phyloP scores from a whole-genome alignment of 2,329 filamentous ascomycete species.

The Trichophyton schoenleinii region DNA sequence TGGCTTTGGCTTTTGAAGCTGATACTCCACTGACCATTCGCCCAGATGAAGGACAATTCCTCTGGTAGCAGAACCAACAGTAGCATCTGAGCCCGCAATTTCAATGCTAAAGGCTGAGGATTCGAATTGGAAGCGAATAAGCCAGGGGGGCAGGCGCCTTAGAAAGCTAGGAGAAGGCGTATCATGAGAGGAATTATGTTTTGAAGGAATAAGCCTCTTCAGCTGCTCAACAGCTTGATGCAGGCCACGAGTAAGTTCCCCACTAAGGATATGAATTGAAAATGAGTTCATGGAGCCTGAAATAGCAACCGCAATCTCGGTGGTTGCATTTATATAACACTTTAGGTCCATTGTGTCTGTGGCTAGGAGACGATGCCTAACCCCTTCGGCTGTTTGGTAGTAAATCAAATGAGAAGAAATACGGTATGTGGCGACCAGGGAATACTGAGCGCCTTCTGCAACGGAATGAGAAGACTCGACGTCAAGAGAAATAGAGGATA shows the following conservation, averaged over 20 bases:
- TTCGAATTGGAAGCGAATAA: conserved; percentile 71
- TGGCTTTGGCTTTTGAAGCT: conserved; percentile 61
- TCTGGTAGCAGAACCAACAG: conserved; percentile 67
- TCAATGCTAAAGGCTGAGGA: conserved; percentile 83
- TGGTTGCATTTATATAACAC: conserved; percentile 68
- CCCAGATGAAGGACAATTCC: conserved; percentile 80
- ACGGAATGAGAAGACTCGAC: conserved; percentile 90
- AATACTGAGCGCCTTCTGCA: conserved; percentile 74
- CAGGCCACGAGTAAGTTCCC: conserved; percentile 84
- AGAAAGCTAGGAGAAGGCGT: conserved; percentile 55
- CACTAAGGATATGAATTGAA: conserved; percentile 75
- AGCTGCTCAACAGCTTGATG: conserved; percentile 83
- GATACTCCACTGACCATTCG: conserved; percentile 79
- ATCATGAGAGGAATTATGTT: conserved; percentile 43
- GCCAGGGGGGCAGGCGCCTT: conserved; percentile 68
- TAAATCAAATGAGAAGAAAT: conserved; percentile 81
- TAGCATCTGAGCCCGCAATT: conserved; percentile 73
- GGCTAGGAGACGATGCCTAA: conserved; percentile 73
- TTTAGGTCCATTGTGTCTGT: conserved; percentile 84
- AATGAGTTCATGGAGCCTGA: conserved; percentile 75
- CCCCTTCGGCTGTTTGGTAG: conserved; percentile 76
- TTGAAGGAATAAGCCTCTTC: neutral
- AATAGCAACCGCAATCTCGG: conserved; percentile 69
- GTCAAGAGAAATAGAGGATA: conserved; percentile 86
- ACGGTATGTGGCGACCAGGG: conserved; percentile 66